Evolutionary conservation across 2,329 filamentous ascomycete species (phyloP), one percentile per base, ranked within the genome.

Genomic region (Talaromyces atroroseus): DNA sequence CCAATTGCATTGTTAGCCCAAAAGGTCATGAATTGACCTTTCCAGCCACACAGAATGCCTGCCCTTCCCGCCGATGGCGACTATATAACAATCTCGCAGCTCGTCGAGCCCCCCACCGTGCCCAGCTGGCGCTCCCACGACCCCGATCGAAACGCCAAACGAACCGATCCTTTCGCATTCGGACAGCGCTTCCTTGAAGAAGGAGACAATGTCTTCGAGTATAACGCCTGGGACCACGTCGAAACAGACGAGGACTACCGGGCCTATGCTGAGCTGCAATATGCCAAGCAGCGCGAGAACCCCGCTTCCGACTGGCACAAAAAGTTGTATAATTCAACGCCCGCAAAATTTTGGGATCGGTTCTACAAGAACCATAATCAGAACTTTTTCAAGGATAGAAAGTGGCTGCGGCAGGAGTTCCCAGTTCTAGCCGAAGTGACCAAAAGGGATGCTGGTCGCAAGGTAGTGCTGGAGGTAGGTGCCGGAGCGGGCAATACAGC

Each of bases 181-280:
- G 94, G 94, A 59, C 94, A 89, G 49, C 89, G 92, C 58, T 89
- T 83, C 67, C 83, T 99, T 52, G 85, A 88, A 66, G 81, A 92
- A 71, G 84, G 85, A 68, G 92, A 96, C 76, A 82, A 97, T 70
- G 89, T 95, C 66, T 99, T 92, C 76, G 88, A 95, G 72, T 96
- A 94, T 83, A 99, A 99, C 73, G 94, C 94, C 38, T 99, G 94
- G 94, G 94, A 99, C 71, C 92, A 99, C 71, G 94, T 97, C 69
- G 87, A 92, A 74, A 91, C 91, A 70, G 92, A 97, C 76, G 85
- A 90, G 64, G 81, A 86, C 42, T 97, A 96, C 80, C 86, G 87
- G 68, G 84, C 88, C 68, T 96, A 94, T 73, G 87, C 91, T 59
- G 85, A 92, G 73, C 76, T 85, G 68, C 94, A 97, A 76, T 92